A percentile compares a stretch with the other conserved stretches of the same genome.
These are phyloP conservation scores for Kwoniella botswanensis DNA, from an alignment of 768 basidiomycete genomes.

Conservation along the genomic window DNA sequence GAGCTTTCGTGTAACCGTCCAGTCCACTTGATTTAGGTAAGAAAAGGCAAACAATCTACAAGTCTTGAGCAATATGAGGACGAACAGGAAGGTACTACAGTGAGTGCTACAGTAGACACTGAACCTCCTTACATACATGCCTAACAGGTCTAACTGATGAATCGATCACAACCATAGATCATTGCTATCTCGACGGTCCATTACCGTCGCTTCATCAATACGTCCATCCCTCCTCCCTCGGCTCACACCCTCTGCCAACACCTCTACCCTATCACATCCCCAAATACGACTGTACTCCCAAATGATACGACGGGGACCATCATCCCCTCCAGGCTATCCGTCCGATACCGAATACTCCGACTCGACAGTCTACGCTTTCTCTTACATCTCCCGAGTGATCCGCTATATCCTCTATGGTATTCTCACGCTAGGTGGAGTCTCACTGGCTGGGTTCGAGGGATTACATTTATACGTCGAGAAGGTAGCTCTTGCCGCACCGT, in stretches of 20 bases:
- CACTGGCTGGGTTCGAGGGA: slow-evolving; percentile 33
- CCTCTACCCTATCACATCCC: not conserved
- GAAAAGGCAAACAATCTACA: not conserved
- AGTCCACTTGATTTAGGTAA: too few species aligned
- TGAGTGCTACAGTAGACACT: not conserved
- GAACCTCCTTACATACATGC: not conserved
- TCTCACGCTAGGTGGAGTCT: slow-evolving; percentile 21
- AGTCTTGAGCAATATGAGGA: not conserved
- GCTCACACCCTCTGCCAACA: not conserved
- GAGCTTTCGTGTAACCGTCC: too few species aligned
- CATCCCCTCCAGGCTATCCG: slow-evolving; percentile 9
- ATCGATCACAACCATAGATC: not conserved
- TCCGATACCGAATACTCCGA: slow-evolving; percentile 43
- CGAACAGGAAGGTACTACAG: not conserved
- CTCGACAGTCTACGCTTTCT: slow-evolving; percentile 51
- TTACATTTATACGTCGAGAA: slow-evolving; percentile 42
- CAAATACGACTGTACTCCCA: slow-evolving; percentile 5
- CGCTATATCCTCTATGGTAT: slow-evolving; percentile 43
- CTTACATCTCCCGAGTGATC: slow-evolving; percentile 43
- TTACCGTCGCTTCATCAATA: not conserved
- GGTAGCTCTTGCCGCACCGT: slow-evolving; percentile 26
- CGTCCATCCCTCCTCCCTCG: not conserved
- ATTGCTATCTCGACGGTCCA: not conserved
- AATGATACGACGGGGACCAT: slow-evolving; percentile 12
- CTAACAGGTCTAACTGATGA: too few species aligned